A percentile compares a stretch with the other conserved stretches of the same genome.
Conservation (phyloP, 1,139 yeast genomes). For the Scheffersomyces parashehatae region DNA sequence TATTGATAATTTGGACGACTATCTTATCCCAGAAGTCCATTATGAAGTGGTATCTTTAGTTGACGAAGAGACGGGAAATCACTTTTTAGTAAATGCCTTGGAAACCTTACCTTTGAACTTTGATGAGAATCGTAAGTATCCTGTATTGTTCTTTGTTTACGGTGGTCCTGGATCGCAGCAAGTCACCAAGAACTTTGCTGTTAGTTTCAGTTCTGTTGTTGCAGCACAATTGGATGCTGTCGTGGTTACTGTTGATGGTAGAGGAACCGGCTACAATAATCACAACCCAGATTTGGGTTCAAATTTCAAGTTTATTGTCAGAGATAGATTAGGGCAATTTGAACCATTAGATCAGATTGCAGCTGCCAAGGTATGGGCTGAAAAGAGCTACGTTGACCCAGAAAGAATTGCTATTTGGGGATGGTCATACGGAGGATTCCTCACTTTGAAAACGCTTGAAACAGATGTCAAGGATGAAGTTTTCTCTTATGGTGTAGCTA, state of each 20-base stretch:
- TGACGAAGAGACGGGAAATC: constrained; percentile 40
- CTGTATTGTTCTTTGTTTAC: constrained; percentile 70
- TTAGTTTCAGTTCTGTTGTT: constrained; percentile 63
- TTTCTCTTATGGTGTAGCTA: constrained; percentile 71
- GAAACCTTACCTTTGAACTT: constrained; percentile 69
- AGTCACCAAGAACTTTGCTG: constrained; percentile 53
- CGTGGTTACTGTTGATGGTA: constrained; percentile 79
- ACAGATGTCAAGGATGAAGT: constrained; percentile 55
- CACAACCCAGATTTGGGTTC: constrained; percentile 35
- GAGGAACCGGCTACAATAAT: constrained; percentile 75
- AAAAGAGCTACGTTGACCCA: constrained; percentile 56
- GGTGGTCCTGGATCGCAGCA: constrained; percentile 85
- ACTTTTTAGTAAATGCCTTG: constrained; percentile 51
- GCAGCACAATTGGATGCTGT: constrained; percentile 70
- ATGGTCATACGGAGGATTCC: constrained; percentile 82
- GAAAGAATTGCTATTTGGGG: constrained; percentile 74
- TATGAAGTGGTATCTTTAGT: constrained; percentile 54
- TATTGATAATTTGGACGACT: constrained; percentile 34
- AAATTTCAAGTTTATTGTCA: constrained; percentile 60
- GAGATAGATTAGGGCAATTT: constrained; percentile 64
- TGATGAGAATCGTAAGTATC: constrained; percentile 56
- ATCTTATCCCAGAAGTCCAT: constrained; percentile 48
- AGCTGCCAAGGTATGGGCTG: constrained; percentile 63
- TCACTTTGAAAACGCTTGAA: constrained; percentile 74
- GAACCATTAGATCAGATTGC: constrained; percentile 72